Evolutionary conservation across 2,329 filamentous ascomycete species (phyloP), one percentile per base, ranked within the genome.

Genomic region (Aspergillus ustus): DNA sequence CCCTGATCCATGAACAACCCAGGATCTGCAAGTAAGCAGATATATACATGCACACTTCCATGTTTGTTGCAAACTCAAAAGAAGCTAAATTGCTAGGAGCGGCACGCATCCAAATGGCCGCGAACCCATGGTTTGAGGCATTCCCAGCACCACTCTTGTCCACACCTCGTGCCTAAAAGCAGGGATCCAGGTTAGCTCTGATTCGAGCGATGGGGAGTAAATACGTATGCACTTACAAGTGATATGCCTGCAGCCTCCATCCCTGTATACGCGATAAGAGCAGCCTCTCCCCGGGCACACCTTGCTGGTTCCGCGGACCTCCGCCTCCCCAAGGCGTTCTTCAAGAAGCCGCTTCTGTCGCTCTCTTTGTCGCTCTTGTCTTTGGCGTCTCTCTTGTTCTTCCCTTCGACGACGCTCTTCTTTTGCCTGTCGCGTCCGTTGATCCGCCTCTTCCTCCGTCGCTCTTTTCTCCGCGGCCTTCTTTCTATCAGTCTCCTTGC

Each of bases 191-290:
- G 15, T 57, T 29, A 40, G 31, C 34, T 40, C 34, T 40, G 11
- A 40, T 44, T 48, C n/a, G 22, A 25, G 20, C 22, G 22, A 7
- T 7, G 17, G 25, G 5, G 13, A 48, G 48, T n/a, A n/a, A 7
- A 7, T 0, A 19, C n/a, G 22, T 25, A 19, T 44, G 13, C 40
- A 52, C 49, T 52, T 49, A 52, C 49, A 52, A 7, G 22, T 46
- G 19, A 58, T 52, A 46, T 52, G 56, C n/a, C 9, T 11, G 17
- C 49, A 59, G n/a, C 49, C 56, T 37, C 49, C 49, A 25, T 37
- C 29, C 29, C 22, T 45, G 37, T 59, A 48, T 20, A 40, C 46
- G 15, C 49, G 56, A 40, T 59, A 52, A 34, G 48, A 22, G 19
- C 56, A 59, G 4, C 19, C 20, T 34, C 17, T 34, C 37, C 48